phyloP scores from a whole-genome alignment of 495 filamentous ascomycete species.

The Gamarada debralockiae region DNA sequence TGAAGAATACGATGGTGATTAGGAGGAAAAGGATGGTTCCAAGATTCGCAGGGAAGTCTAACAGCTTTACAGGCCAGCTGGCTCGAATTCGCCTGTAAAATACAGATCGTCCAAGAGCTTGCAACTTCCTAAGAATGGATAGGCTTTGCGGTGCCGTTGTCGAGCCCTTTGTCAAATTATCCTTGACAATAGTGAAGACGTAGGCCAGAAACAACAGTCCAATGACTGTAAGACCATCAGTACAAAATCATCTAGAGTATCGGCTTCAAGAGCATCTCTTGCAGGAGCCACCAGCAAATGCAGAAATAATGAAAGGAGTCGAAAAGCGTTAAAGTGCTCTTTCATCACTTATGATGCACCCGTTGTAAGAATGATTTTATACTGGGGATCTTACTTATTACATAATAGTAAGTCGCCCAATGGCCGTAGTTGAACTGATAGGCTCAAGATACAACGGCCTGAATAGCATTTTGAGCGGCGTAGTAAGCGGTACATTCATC shows the following conservation, averaged over 20 bases:
- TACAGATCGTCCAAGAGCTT: conserved; percentile 22
- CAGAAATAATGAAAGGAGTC: conserved; percentile 29
- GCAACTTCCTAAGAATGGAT: too few species aligned
- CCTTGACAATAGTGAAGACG: too few species aligned
- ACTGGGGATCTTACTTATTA: too few species aligned
- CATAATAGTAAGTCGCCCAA: conserved; percentile 32
- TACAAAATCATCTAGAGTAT: background rate
- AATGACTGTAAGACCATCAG: background rate
- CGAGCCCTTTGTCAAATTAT: too few species aligned
- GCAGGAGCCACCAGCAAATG: conserved; percentile 9
- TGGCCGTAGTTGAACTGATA: conserved; percentile 33
- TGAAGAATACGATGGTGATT: conserved; percentile 11
- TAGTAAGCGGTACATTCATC: conserved; percentile 29
- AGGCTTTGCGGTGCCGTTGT: too few species aligned
- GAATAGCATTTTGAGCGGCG: conserved; percentile 27
- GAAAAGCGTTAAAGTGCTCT: too few species aligned
- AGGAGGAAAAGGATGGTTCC: conserved; percentile 26
- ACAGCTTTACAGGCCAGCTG: too few species aligned
- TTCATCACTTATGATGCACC: too few species aligned
- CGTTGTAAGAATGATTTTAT: too few species aligned
- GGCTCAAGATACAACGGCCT: conserved; percentile 27
- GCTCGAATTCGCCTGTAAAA: conserved; percentile 30
- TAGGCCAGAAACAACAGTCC: too few species aligned
- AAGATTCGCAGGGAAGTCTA: too few species aligned
- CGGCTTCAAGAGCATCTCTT: background rate